These are phyloP conservation scores for Apiotrichum montevideense DNA, from an alignment of 1,284 basidiomycete species.

Conservation along the genomic window DNA sequence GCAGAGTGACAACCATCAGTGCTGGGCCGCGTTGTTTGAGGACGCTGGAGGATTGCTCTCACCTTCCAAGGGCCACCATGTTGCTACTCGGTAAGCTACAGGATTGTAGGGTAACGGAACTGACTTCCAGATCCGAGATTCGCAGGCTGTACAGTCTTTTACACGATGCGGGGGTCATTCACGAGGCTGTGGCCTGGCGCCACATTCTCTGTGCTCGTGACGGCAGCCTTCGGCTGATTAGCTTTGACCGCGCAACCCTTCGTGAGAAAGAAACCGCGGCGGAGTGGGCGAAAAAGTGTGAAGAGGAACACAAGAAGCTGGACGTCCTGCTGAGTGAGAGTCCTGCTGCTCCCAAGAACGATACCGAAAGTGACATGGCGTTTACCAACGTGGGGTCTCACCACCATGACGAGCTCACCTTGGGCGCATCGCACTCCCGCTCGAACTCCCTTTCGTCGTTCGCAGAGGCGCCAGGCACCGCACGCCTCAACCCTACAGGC, in stretches of 20 bases:
- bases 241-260: conserved; percentile 3
- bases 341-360: too few relatives aligned
- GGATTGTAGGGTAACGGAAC: neutral
- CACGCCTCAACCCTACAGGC: too few relatives aligned
- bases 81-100: too few relatives aligned
- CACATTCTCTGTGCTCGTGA: conserved; percentile 4
- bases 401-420: too few relatives aligned
- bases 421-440: too few relatives aligned
- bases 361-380: too few relatives aligned
- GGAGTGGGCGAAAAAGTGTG: neutral
- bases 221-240: conserved; percentile 1
- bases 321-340: neutral
- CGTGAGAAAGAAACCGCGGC: neutral
- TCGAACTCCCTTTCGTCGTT: too few relatives aligned
- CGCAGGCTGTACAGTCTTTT: conserved; percentile 3
- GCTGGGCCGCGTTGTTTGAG: conserved; percentile 9
- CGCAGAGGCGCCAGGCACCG: too few relatives aligned
- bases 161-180: conserved; percentile 9
- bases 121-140: neutral
- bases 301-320: neutral
- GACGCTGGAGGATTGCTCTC: conserved; percentile 2
- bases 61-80: too few relatives aligned
- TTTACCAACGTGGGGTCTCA: too few relatives aligned
- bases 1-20: conserved; percentile 3
- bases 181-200: conserved; percentile 8